Evolutionary conservation across 139 green algal genomes (phyloP).

Genomic region (Zygnema circumcarinatum): DNA sequence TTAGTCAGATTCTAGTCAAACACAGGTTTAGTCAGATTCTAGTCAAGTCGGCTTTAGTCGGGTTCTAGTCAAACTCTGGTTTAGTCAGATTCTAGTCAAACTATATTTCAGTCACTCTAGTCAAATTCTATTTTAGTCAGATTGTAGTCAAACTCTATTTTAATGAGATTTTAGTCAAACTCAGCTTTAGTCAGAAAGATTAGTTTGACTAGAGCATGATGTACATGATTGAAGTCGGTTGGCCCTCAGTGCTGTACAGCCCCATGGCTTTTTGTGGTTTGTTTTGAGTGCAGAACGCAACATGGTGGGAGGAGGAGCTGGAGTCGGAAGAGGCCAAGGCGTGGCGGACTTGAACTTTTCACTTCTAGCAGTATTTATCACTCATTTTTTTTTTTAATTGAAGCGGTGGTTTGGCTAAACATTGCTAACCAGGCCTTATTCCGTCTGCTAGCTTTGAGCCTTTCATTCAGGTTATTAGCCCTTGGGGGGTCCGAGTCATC

Average conservation of each 20-base stretch:
- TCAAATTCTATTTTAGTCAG: no score
- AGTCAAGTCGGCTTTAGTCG: background rate
- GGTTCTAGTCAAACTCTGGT: background rate
- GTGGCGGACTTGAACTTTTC: slow-evolving; percentile 41
- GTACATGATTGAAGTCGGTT: background rate
- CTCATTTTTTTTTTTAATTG: no score
- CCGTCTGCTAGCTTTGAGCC: no score
- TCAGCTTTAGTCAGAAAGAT: background rate
- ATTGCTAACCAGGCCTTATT: no score
- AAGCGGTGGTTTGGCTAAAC: no score
- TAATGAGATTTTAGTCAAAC: background rate
- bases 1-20: slow-evolving; percentile 3
- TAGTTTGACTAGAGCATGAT: background rate
- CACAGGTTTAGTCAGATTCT: background rate
- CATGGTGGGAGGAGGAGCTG: slow-evolving; percentile 43
- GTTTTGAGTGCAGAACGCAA: slow-evolving; percentile 24
- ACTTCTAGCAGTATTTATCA: no score
- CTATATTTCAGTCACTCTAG: background rate
- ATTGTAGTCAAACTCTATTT: slow-evolving; percentile 4
- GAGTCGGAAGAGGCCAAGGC: slow-evolving; percentile 21
- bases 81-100: background rate
- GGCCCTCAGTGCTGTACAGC: no score
- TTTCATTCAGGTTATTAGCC: no score
- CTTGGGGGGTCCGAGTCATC: no score
- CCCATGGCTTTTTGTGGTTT: no score